These are phyloP conservation scores for Phaeosphaeriaceae sp. DNA, from an alignment of 2,329 filamentous ascomycete genomes.

Conservation along the genomic window DNA sequence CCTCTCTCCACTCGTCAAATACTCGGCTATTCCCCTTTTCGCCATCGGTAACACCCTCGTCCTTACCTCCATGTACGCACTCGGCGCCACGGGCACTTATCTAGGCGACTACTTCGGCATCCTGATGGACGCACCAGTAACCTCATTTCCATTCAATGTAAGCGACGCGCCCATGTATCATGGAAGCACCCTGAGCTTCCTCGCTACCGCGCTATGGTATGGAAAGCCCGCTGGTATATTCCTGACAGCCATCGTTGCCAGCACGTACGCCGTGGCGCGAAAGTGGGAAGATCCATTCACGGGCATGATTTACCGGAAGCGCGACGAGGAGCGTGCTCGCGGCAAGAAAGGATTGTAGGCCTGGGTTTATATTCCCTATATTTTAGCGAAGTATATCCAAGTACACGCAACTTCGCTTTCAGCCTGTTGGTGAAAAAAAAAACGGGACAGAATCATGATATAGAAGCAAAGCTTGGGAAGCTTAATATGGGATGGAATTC, in stretches of 20 bases:
- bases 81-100: constrained; percentile 95
- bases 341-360: constrained; percentile 44
- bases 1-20: constrained; percentile 63
- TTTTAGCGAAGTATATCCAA: too few relatives aligned
- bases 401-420: too few relatives aligned
- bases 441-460: too few relatives aligned
- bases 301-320: constrained; percentile 87
- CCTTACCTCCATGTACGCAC: constrained; percentile 84
- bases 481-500: not conserved
- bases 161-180: constrained; percentile 95
- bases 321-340: constrained; percentile 61
- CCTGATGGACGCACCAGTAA: constrained; percentile 93
- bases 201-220: constrained; percentile 83
- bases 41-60: constrained; percentile 82
- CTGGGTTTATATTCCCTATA: not conserved
- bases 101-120: constrained; percentile 99
- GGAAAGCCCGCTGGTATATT: constrained; percentile 87
- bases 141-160: constrained; percentile 94
- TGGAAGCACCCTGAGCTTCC: constrained; percentile 89
- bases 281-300: constrained; percentile 95
- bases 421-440: too few relatives aligned
- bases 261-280: constrained; percentile 81
- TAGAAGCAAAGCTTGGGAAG: too few relatives aligned
- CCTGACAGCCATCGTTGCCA: constrained; percentile 74
- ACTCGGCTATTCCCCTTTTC: constrained; percentile 74